Conservation (phyloP, 1,284 basidiomycete species). For the Naganishia albida region DNA sequence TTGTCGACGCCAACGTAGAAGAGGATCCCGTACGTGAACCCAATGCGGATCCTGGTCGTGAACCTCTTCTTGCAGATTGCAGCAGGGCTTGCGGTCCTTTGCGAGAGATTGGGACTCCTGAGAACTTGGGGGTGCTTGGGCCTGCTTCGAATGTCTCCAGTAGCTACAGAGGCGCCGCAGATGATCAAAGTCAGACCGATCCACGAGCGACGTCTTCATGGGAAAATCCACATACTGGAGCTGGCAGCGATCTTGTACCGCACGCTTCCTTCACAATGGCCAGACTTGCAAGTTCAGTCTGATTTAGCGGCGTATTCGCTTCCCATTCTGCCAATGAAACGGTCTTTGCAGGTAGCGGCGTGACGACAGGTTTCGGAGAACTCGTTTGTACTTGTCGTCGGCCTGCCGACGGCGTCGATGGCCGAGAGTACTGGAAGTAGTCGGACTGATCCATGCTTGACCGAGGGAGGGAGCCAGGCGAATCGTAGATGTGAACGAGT, state of each 20-base stretch:
- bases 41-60: slow-evolving; percentile 32
- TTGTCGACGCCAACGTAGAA: slow-evolving; percentile 58
- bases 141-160: slow-evolving; percentile 29
- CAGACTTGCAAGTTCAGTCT: slow-evolving; percentile 69
- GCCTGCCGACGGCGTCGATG: slow-evolving; percentile 13
- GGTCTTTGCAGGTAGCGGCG: slow-evolving; percentile 7
- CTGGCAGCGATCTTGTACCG: slow-evolving; percentile 65
- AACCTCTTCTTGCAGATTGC: slow-evolving; percentile 20
- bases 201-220: not conserved
- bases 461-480: not conserved
- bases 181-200: not conserved
- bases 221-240: slow-evolving; percentile 63
- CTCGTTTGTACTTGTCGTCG: slow-evolving; percentile 25
- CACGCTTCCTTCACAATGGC: slow-evolving; percentile 64
- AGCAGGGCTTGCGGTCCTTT: slow-evolving; percentile 17
- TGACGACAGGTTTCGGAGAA: slow-evolving; percentile 23
- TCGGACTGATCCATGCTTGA: slow-evolving; percentile 25
- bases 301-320: slow-evolving; percentile 69
- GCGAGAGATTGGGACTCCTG: not conserved
- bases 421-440: slow-evolving; percentile 25
- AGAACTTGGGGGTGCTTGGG: slow-evolving; percentile 21
- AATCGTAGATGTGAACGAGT: not conserved
- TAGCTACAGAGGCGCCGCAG: slow-evolving; percentile 5
- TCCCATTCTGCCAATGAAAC: slow-evolving; percentile 83
- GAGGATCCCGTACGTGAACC: slow-evolving; percentile 46